phyloP scores from a whole-genome alignment of 2,329 filamentous ascomycete species.

The Trichoderma arundinaceum region DNA sequence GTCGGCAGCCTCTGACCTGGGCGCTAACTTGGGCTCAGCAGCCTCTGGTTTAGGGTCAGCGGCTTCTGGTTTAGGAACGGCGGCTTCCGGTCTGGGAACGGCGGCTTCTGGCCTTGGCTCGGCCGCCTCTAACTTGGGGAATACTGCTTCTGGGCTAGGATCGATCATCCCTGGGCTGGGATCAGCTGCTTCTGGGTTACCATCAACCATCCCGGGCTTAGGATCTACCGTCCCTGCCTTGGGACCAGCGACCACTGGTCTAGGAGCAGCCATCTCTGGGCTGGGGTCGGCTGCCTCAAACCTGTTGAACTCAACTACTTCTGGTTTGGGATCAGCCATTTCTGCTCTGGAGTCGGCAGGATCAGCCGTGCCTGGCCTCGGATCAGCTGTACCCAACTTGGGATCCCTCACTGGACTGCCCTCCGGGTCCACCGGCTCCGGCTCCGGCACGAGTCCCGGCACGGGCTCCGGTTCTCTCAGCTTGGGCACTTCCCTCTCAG shows the following conservation, averaged over 20 bases:
- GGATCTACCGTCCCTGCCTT: background rate
- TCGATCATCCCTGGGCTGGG: background rate
- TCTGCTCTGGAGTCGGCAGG: background rate
- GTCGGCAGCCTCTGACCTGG: background rate
- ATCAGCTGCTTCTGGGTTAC: background rate
- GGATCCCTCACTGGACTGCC: background rate
- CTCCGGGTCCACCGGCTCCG: background rate
- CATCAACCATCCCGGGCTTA: background rate
- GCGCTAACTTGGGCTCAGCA: background rate
- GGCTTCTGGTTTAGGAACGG: background rate
- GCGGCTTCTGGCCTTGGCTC: background rate
- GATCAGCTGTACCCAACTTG: background rate
- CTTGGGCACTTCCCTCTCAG: background rate
- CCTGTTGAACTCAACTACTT: background rate
- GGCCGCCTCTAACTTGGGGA: background rate
- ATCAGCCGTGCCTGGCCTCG: background rate
- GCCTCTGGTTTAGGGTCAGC: background rate
- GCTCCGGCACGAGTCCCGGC: no score
- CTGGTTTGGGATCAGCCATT: background rate
- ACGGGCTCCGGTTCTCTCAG: no score
- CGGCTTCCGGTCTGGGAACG: background rate
- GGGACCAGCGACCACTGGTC: background rate
- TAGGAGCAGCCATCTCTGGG: background rate
- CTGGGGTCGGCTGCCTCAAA: background rate
- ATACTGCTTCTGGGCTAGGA: background rate